A percentile compares a stretch with the other conserved stretches of the same genome.
Conservation (phyloP, 106 monocot species). For the Acorus gramineus region DNA sequence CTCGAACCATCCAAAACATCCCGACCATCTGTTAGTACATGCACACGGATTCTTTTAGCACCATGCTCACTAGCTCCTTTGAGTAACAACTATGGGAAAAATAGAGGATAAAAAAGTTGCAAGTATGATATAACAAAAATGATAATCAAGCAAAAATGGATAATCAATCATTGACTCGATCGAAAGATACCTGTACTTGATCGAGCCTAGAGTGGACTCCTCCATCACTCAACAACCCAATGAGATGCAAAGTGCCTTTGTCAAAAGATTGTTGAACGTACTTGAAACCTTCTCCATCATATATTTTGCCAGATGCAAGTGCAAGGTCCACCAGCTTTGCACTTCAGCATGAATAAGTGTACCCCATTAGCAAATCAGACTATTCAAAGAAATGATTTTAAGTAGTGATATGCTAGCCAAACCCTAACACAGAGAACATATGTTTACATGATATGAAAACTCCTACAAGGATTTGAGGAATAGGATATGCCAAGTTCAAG, state of each 20-base stretch:
- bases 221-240: constrained; percentile 93
- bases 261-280: constrained; percentile 84
- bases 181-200: constrained; percentile 64
- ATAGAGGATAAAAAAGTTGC: neutral
- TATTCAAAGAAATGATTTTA: no score
- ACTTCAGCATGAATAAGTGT: constrained; percentile 17
- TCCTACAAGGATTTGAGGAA: no score
- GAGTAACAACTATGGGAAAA: constrained; percentile 56
- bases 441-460: no score
- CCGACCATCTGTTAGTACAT: constrained; percentile 93
- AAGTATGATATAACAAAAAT: neutral
- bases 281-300: constrained; percentile 80
- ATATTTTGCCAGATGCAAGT: constrained; percentile 92
- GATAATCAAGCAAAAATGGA: neutral
- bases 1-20: constrained; percentile 93
- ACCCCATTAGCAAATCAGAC: no score
- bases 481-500: no score
- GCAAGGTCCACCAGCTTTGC: constrained; percentile 85
- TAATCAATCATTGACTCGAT: neutral
- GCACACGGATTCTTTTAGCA: constrained; percentile 91
- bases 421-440: no score
- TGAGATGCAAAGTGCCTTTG: constrained; percentile 72
- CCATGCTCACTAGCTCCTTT: constrained; percentile 84
- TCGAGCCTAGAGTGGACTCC: constrained; percentile 96
- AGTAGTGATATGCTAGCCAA: no score